Percentiles rank a stretch among this genome's conserved stretches.
Conservation (phyloP, 1,284 basidiomycete genomes). For the Heliocybe sulcata region DNA sequence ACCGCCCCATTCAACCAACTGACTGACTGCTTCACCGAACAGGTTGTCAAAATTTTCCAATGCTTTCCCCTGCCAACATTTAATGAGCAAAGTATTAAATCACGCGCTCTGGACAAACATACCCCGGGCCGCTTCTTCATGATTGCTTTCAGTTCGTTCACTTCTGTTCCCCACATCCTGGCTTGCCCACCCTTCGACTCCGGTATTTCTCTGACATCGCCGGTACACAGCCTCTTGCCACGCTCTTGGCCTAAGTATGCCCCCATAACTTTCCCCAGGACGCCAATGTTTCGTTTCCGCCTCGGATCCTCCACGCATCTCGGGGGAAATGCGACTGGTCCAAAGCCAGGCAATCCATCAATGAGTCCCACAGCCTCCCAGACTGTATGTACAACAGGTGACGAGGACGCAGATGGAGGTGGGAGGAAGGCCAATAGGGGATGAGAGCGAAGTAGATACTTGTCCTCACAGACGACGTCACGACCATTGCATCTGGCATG, state of each 20-base stretch:
- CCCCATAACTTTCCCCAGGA: constrained; percentile 71
- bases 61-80: constrained; percentile 35
- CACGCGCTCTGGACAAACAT: not conserved
- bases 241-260: constrained; percentile 59
- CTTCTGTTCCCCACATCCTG: constrained; percentile 65
- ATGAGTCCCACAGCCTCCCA: constrained; percentile 38
- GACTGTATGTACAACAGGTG: constrained; percentile 31
- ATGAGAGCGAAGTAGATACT: constrained; percentile 67
- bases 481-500: constrained; percentile 71
- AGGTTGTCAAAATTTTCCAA: constrained; percentile 58
- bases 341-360: constrained; percentile 75
- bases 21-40: constrained; percentile 76
- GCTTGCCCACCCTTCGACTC: constrained; percentile 59
- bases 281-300: constrained; percentile 73
- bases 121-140: constrained; percentile 55
- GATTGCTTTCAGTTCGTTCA: constrained; percentile 43
- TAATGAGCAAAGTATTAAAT: not conserved
- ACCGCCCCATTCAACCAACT: constrained; percentile 76
- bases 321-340: constrained; percentile 75
- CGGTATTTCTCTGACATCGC: constrained; percentile 27
- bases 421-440: constrained; percentile 52
- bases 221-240: constrained; percentile 65
- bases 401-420: constrained; percentile 17
- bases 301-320: constrained; percentile 79
- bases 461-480: constrained; percentile 63